These are phyloP conservation scores for Fennellomyces sp. DNA, from an alignment of 371 early-diverging fungal species.

Conservation along the genomic window DNA sequence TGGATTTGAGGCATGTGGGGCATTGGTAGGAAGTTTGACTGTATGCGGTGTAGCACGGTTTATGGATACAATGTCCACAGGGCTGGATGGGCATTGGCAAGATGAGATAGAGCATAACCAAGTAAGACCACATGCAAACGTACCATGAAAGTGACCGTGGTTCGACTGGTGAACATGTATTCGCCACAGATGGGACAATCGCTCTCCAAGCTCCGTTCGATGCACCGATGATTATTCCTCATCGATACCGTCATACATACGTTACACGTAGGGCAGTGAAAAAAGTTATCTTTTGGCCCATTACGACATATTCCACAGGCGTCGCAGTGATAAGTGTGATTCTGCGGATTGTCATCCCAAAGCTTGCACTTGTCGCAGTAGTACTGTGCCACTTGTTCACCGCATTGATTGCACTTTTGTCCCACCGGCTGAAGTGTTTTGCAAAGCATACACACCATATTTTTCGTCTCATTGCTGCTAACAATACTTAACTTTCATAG, in stretches of 20 bases:
- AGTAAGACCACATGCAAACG: constrained; percentile 5
- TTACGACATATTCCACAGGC: constrained; percentile 93
- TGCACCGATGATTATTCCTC: constrained; percentile 85
- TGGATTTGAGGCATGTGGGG: constrained; percentile 93
- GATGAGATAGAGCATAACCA: neutral
- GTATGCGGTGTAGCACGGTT: constrained; percentile 82
- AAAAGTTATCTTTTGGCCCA: constrained; percentile 81
- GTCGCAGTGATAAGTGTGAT: constrained; percentile 89
- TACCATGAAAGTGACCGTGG: constrained; percentile 85
- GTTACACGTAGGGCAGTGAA: constrained; percentile 94
- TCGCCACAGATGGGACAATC: constrained; percentile 99
- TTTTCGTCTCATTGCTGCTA: constrained; percentile 68
- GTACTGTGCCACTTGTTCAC: constrained; percentile 70
- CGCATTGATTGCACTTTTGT: constrained; percentile 76
- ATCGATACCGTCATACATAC: constrained; percentile 85
- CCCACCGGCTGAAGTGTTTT: constrained; percentile 78
- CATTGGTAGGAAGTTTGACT: constrained; percentile 91
- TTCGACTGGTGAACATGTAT: constrained; percentile 87
- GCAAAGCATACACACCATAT: constrained; percentile 96
- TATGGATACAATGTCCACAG: constrained; percentile 96
- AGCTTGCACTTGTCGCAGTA: constrained; percentile 93
- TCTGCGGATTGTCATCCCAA: constrained; percentile 84
- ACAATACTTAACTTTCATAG: neutral
- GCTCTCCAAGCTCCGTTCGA: constrained; percentile 87
- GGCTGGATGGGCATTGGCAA: constrained; percentile 67